Conservation (phyloP, 306 rosid species). For the Vigna unguiculata region DNA sequence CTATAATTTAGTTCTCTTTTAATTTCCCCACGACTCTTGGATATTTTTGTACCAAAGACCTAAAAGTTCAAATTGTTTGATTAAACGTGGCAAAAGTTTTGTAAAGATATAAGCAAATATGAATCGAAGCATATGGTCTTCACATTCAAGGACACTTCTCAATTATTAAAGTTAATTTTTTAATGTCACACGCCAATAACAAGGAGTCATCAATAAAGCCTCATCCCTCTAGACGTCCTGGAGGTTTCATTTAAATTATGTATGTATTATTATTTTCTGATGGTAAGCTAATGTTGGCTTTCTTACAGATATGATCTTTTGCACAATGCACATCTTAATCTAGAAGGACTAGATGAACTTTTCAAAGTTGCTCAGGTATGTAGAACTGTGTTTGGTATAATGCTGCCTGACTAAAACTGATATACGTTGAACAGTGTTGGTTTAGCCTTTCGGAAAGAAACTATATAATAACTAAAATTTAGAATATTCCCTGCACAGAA, state of each 20-base stretch:
- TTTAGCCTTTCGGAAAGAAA: constrained; percentile 16
- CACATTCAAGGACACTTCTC: constrained; percentile 18
- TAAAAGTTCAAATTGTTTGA: constrained; percentile 10
- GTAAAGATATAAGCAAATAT: constrained; percentile 18
- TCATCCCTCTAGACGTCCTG: constrained; percentile 6
- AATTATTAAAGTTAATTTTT: constrained; percentile 29
- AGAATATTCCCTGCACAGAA: constrained; percentile 4
- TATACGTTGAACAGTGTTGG: constrained; percentile 32
- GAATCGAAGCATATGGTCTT: constrained; percentile 36
- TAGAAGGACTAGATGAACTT: constrained; percentile 91
- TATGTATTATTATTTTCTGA: constrained; percentile 28
- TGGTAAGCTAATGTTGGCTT: constrained; percentile 45
- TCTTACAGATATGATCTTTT: constrained; percentile 88
- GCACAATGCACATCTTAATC: constrained; percentile 95
- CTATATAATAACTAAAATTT: constrained; percentile 2
- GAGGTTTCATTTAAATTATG: constrained; percentile 31
- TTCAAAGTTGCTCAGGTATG: constrained; percentile 96
- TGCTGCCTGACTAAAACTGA: too few relatives aligned
- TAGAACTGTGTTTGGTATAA: constrained; percentile 13
- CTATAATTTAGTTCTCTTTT: background rate
- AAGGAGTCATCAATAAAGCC: constrained; percentile 16
- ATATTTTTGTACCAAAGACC: constrained; percentile 15
- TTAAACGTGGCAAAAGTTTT: constrained; percentile 13
- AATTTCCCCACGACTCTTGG: background rate
- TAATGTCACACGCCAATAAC: constrained; percentile 5